Evolutionary conservation across 179 eudicot genomes (phyloP), one percentile per base, ranked within the genome.

Genomic region (Monotropa hypopitys): DNA sequence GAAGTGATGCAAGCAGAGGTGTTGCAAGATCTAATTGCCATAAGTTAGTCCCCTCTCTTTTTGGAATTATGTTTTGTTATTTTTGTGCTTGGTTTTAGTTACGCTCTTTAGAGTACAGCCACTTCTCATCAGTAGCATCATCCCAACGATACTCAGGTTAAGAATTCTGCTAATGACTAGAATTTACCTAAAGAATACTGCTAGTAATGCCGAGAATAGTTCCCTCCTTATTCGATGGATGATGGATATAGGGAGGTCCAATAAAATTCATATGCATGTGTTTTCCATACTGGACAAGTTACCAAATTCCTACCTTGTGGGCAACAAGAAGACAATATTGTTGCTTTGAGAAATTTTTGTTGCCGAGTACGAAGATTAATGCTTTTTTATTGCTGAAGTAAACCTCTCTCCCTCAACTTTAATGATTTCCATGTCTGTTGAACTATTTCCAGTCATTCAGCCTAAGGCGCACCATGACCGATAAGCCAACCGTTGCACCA

Each of bases 391-490:
- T n/a, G n/a, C n/a, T n/a, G n/a, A n/a, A n/a, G n/a, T n/a, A n/a
- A n/a, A 38, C 71, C 45, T 65, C 70, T 32, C n/a, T 32, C 12
- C 45, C 33, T 23, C 70, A 16, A 45, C 0, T 35, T 32, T 33
- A 65, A 5, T 65, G n/a, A 38, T 30, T 35, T 51, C 65, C 61
- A n/a, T 30, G 42, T 26, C 47, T 57, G 56, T 18, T 47, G 62
- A 73, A 30, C 45, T 63, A 46, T 38, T 46, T n/a, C n/a, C 86
- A 93, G 98, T 91, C 98, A 62, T 89, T 84, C 84, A 93, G 82
- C 83, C 97, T 93, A 26, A 88, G 89, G 82, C 90, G 88, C 18
- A 84, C 88, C 45, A 84, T 73, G 56, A 70, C 86, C 8, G 75
- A 86, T 68, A 89, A 81, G 71, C 81, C 92, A 83, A 54, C 78